Base-by-base conservation (phyloP, 2,329 filamentous ascomycete species). In the Aspergillus eucalypticola region DNA sequence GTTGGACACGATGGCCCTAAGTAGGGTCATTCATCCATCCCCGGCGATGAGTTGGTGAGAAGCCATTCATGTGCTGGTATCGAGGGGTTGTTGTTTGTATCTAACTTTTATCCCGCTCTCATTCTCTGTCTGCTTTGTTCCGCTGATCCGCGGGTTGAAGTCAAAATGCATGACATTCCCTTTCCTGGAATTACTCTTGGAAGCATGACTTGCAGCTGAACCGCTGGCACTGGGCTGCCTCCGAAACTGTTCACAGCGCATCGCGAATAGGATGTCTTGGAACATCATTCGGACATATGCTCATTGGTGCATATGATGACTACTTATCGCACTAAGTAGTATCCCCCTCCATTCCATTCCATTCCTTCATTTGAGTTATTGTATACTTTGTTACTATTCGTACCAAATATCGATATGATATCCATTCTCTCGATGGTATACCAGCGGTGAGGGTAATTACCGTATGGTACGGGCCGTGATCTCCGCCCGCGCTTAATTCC, bases 401-500 rank as follows among this genome's bases (percentile, higher is more conserved):
- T 27, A 27, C 27, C 0, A 0, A 3, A 29, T 5, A 29, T 10
- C 8, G 27, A 29, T 27, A 27, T 8, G 25, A 27, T 27, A 8
- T 27, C 25, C 8, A 27, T 11, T 29, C 11, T 29, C 41, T 44
- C 10, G 19, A 13, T 23, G 19, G 1, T 46, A 10, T 35, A 35
- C 19, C 56, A 58, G 61, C 54, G 61, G 55, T 57, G 57, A 60
- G 54, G 5, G 25, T 32, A 29, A 44, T 60, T 58, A 63, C 58
- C 48, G 52, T 60, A 57, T 32, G 44, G 49, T 60, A 63, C 61
- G 17, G 7, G 42, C 54, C 27, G 42, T 21, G 11, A n/a, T 49
- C 44, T 49, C 13, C n/a, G 17, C 25, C 25, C 25, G 46, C 46
- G 46, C 46, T 29, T 27, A 29, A 50, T 50, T 32, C 46, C 25